Percentiles rank a stretch among this genome's conserved stretches.
These are phyloP conservation scores for Kokia cookei DNA, from an alignment of 441 rosid genomes.

Conservation along the genomic window DNA sequence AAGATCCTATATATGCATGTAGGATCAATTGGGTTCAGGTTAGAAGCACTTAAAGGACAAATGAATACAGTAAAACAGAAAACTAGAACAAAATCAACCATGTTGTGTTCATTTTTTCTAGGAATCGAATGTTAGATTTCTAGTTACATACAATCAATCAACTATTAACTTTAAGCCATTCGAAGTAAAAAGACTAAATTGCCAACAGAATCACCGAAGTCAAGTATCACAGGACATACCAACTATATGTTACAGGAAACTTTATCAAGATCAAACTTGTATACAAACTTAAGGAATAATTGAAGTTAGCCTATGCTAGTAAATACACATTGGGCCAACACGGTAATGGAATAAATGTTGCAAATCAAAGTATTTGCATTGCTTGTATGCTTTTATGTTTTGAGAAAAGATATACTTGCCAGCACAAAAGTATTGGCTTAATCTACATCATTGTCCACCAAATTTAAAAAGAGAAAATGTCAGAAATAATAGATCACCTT, in stretches of 20 bases:
- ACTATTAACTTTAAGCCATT: background rate
- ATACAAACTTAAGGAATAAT: background rate
- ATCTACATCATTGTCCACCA: background rate
- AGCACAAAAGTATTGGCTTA: background rate
- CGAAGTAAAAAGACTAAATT: background rate
- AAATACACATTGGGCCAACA: background rate
- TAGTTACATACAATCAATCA: background rate
- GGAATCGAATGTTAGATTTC: background rate
- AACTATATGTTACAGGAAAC: background rate
- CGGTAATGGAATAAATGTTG: background rate
- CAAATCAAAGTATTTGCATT: background rate
- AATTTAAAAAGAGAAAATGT: background rate
- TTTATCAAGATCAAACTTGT: background rate
- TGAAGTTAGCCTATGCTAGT: background rate
- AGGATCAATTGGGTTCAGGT: background rate
- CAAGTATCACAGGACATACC: background rate
- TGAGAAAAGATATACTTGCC: background rate
- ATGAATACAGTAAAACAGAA: background rate
- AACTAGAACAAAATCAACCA: background rate
- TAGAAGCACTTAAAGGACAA: background rate
- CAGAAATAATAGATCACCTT: slow-evolving; percentile 32
- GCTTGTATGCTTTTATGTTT: background rate
- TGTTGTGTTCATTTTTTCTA: background rate
- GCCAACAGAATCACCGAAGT: background rate
- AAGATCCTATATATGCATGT: background rate